phyloP scores from a whole-genome alignment of 208 protist species.

The Jaenimonas drosophilae region DNA sequence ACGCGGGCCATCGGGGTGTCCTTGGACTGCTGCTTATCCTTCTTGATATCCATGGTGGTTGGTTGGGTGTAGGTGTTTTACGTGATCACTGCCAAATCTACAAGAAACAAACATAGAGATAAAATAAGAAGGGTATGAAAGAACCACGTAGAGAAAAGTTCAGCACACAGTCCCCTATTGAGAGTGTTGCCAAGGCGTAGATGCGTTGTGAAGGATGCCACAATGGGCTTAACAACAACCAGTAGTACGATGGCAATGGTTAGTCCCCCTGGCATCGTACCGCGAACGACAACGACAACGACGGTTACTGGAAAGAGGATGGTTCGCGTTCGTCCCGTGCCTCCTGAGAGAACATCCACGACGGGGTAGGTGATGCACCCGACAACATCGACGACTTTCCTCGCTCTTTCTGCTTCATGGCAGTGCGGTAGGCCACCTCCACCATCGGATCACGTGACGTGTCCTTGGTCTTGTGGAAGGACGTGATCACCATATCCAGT shows the following conservation, averaged over 20 bases:
- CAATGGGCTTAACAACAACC: too few species aligned
- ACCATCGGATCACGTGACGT: conserved; percentile 20
- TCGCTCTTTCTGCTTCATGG: conserved; percentile 21
- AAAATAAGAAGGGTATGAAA: conserved; percentile 1
- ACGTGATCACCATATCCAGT: conserved; percentile 51
- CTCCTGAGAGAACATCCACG: conserved; percentile 57
- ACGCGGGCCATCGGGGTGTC: conserved; percentile 93
- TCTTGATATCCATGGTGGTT: conserved; percentile 74
- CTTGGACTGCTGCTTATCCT: conserved; percentile 34
- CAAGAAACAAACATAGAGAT: conserved; percentile 1
- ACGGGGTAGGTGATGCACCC: conserved; percentile 7
- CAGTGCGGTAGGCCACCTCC: conserved; percentile 34
- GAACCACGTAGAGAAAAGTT: background rate
- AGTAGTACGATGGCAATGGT: too few species aligned
- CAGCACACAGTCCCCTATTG: background rate
- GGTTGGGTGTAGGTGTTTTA: too few species aligned
- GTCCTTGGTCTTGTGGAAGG: conserved; percentile 35
- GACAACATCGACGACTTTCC: conserved; percentile 7
- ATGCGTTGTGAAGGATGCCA: too few species aligned
- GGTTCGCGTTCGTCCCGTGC: conserved; percentile 12
- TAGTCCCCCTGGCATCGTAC: too few species aligned
- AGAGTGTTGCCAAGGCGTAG: background rate
- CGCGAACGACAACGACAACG: too few species aligned
- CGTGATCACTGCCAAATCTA: conserved; percentile 54
- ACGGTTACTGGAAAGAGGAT: background rate